phyloP scores from a whole-genome alignment of 805 yeast species.

The Saturnispora dispora region DNA sequence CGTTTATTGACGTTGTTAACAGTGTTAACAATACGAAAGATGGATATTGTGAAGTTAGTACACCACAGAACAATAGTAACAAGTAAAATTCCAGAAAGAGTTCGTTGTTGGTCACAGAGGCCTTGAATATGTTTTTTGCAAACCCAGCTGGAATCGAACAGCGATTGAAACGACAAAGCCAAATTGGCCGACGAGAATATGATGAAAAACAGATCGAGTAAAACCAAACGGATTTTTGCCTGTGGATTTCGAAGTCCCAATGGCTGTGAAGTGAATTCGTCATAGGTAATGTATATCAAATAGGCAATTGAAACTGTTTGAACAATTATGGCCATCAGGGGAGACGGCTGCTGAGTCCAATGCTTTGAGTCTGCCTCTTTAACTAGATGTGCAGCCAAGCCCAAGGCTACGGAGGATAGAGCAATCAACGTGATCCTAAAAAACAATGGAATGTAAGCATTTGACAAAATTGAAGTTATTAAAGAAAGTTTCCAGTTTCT shows the following conservation, averaged over 20 bases:
- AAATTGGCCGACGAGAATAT: constrained; percentile 84
- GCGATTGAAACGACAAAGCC: constrained; percentile 74
- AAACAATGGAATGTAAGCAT: constrained; percentile 74
- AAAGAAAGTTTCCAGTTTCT: constrained; percentile 58
- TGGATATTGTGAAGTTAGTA: constrained; percentile 71
- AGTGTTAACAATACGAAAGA: constrained; percentile 75
- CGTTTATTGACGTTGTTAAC: constrained; percentile 6
- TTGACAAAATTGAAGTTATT: constrained; percentile 51
- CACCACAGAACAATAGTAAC: constrained; percentile 77
- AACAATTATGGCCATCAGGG: constrained; percentile 86
- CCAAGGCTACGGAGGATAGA: constrained; percentile 61
- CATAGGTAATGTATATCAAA: constrained; percentile 72
- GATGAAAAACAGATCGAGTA: constrained; percentile 78
- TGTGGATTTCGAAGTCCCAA: constrained; percentile 80
- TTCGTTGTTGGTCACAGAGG: constrained; percentile 71
- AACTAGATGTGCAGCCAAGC: constrained; percentile 55
- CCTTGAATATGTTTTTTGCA: constrained; percentile 37
- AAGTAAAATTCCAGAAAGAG: constrained; percentile 71
- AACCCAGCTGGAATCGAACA: constrained; percentile 78
- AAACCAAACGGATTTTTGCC: constrained; percentile 70
- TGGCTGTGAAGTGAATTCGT: constrained; percentile 89
- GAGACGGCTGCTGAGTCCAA: constrained; percentile 72
- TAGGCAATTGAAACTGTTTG: constrained; percentile 73
- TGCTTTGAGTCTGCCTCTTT: constrained; percentile 15
- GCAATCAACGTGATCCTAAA: constrained; percentile 53